phyloP scores from a whole-genome alignment of 192 early-diverging fungal genomes.

The Entomortierella lignicola region DNA sequence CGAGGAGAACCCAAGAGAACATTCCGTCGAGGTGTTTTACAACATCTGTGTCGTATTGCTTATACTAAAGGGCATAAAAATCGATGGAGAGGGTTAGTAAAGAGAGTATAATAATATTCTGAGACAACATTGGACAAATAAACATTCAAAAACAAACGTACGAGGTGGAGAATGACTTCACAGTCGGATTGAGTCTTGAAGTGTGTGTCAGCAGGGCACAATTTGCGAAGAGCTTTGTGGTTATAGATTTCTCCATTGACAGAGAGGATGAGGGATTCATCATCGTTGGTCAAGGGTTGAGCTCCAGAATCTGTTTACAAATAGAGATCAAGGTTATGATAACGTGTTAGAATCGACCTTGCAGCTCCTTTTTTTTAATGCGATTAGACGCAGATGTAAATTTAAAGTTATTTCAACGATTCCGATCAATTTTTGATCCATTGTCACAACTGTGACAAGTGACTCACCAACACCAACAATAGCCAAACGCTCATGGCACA shows the following conservation, averaged over 20 bases:
- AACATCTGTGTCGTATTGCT: constrained; percentile 85
- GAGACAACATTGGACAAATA: background rate
- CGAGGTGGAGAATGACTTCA: constrained; percentile 94
- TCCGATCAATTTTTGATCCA: background rate
- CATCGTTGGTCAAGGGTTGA: constrained; percentile 94
- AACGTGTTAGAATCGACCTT: no score
- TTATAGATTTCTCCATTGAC: constrained; percentile 99
- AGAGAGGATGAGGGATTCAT: constrained; percentile 86
- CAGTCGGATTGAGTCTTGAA: constrained; percentile 99
- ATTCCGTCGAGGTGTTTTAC: constrained; percentile 93
- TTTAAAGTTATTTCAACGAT: background rate
- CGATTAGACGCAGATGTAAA: no score
- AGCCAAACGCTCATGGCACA: constrained; percentile 97
- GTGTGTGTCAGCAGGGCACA: constrained; percentile 73
- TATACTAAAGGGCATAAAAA: constrained; percentile 73
- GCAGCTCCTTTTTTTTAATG: background rate
- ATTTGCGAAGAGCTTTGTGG: constrained; percentile 84
- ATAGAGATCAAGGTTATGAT: background rate
- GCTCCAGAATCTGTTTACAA: constrained; percentile 82
- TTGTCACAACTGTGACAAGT: constrained; percentile 3
- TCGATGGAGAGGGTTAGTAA: background rate
- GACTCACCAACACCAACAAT: constrained; percentile 96
- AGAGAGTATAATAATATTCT: background rate
- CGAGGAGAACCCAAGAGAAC: constrained; percentile 95
- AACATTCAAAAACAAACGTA: constrained; percentile 45